Evolutionary conservation across 805 yeast genomes (phyloP).

Genomic region (Kluyveromyces wickerhamii): DNA sequence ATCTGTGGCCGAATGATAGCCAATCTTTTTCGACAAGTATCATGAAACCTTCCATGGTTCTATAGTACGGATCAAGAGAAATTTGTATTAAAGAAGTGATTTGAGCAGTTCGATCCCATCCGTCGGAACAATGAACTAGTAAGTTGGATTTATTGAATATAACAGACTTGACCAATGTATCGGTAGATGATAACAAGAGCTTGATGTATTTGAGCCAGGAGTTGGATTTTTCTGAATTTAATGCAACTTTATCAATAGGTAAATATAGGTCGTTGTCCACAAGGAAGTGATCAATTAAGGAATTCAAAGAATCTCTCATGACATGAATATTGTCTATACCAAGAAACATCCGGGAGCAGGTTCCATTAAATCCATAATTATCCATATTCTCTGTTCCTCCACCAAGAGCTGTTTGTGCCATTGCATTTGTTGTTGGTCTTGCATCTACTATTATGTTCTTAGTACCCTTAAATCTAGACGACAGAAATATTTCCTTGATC

Average conservation of each 20-base stretch:
- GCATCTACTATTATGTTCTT: conserved; percentile 80
- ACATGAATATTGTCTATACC: conserved; percentile 95
- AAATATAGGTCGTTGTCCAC: conserved; percentile 57
- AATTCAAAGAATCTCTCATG: conserved; percentile 75
- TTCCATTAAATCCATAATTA: conserved; percentile 58
- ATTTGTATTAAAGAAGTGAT: conserved; percentile 75
- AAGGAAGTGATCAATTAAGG: conserved; percentile 48
- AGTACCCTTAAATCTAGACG: conserved; percentile 39
- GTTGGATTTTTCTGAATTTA: conserved; percentile 42
- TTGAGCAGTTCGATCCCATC: conserved; percentile 97
- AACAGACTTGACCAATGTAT: conserved; percentile 70
- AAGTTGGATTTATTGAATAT: conserved; percentile 77
- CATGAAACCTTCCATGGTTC: conserved; percentile 85
- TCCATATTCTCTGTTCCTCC: conserved; percentile 97
- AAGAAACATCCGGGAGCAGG: conserved; percentile 55
- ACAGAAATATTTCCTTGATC: conserved; percentile 61
- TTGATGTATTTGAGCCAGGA: conserved; percentile 75
- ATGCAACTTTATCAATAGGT: conserved; percentile 45
- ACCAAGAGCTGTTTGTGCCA: conserved; percentile 94
- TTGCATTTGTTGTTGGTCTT: conserved; percentile 87
- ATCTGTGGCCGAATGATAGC: conserved; percentile 90
- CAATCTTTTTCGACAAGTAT: conserved; percentile 87
- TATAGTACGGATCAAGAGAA: conserved; percentile 81
- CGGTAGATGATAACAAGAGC: conserved; percentile 65
- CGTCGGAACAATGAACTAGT: conserved; percentile 91